A percentile compares a stretch with the other conserved stretches of the same genome.
Evolutionary conservation across 345 rosid genomes (phyloP).

Genomic region (Pistacia vera): DNA sequence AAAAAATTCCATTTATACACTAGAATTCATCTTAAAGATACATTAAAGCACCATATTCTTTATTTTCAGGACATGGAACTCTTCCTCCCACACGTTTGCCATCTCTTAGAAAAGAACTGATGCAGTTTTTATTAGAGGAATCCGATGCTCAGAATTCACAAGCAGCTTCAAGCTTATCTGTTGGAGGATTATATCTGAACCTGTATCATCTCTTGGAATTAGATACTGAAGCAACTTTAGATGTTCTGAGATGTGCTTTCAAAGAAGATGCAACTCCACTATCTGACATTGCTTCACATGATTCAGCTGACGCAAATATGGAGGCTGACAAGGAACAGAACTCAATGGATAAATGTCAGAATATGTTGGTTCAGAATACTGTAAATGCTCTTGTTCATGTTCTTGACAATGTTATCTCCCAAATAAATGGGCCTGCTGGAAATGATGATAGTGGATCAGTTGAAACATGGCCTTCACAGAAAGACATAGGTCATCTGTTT

Average conservation of each 20-base stretch:
- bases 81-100: constrained; percentile 66
- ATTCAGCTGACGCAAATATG: constrained; percentile 38
- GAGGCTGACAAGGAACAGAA: constrained; percentile 43
- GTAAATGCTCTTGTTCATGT: constrained; percentile 64
- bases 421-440: constrained; percentile 39
- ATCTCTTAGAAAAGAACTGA: constrained; percentile 79
- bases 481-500: constrained; percentile 58
- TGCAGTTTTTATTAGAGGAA: constrained; percentile 76
- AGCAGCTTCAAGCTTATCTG: constrained; percentile 32
- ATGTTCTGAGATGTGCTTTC: constrained; percentile 85
- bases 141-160: constrained; percentile 52
- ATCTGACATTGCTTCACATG: constrained; percentile 36
- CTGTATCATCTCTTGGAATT: constrained; percentile 78
- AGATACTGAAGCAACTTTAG: constrained; percentile 94
- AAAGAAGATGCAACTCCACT: constrained; percentile 40
- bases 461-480: constrained; percentile 71
- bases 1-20: background rate
- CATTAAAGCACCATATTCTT: constrained; percentile 12
- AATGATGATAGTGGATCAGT: constrained; percentile 37
- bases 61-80: constrained; percentile 80
- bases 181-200: constrained; percentile 54
- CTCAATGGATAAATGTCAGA: constrained; percentile 35
- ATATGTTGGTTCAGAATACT: constrained; percentile 58
- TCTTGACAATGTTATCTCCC: constrained; percentile 41
- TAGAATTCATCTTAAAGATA: background rate